Evolutionary conservation across 2,329 filamentous ascomycete species (phyloP).

Genomic region (Xylariaceae sp.): DNA sequence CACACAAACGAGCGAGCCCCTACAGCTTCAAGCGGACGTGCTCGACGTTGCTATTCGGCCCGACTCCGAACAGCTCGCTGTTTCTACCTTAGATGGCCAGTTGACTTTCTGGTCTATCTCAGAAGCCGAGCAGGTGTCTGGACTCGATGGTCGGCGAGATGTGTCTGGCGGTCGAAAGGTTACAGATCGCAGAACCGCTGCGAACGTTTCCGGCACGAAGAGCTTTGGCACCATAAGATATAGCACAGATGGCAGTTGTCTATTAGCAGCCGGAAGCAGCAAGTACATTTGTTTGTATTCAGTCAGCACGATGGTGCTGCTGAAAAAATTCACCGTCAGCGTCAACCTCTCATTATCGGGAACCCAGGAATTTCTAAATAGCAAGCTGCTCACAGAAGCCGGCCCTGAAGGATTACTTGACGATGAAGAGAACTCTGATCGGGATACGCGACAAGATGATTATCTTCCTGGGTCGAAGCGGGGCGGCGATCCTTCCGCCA

Average conservation of each 20-base stretch:
- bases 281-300: constrained; percentile 98
- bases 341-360: constrained; percentile 93
- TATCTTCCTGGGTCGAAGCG: constrained; percentile 81
- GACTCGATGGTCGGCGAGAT: constrained; percentile 85
- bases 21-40: constrained; percentile 89
- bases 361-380: constrained; percentile 96
- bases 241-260: constrained; percentile 84
- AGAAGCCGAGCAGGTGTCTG: constrained; percentile 80
- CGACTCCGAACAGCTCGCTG: constrained; percentile 84
- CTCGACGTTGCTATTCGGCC: constrained; percentile 81
- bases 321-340: constrained; percentile 94
- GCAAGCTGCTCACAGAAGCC: constrained; percentile 83
- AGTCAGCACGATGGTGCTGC: constrained; percentile 81
- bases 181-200: constrained; percentile 82
- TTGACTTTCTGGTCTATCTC: constrained; percentile 91
- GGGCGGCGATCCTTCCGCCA: constrained; percentile 72
- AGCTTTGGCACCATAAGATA: constrained; percentile 84
- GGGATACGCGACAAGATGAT: constrained; percentile 76
- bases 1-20: constrained; percentile 89
- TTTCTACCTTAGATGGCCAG: constrained; percentile 90
- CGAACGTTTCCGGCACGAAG: constrained; percentile 86
- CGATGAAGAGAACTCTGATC: constrained; percentile 78
- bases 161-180: constrained; percentile 88
- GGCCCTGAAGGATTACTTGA: constrained; percentile 83
- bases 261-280: constrained; percentile 90